Conservation (phyloP, 768 basidiomycete genomes). For the Hydnomerulius pinastri region DNA sequence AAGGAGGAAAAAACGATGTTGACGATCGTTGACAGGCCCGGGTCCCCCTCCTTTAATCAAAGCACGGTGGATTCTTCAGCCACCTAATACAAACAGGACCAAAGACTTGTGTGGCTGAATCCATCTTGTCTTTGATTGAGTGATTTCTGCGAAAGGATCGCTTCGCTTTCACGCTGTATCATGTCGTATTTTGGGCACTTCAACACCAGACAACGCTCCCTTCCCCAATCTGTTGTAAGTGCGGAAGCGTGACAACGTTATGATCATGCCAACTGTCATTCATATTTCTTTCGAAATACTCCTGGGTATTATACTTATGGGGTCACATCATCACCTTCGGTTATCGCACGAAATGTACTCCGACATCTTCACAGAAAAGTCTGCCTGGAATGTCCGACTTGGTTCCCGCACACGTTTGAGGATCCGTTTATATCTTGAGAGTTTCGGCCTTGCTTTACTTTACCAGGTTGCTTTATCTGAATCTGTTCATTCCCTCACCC, state of each 20-base stretch:
- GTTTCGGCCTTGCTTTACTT: neutral
- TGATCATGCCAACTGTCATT: too few species aligned
- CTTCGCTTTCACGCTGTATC: too few species aligned
- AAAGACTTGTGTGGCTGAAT: constrained; percentile 10
- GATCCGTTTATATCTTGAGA: neutral
- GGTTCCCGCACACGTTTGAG: neutral
- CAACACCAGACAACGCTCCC: too few species aligned
- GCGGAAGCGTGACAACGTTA: too few species aligned
- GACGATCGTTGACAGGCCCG: constrained; percentile 51
- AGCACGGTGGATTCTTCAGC: constrained; percentile 21
- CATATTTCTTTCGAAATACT: too few species aligned
- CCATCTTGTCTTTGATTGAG: too few species aligned
- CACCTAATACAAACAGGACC: constrained; percentile 25
- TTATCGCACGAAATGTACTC: neutral
- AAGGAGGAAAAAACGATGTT: constrained; percentile 42
- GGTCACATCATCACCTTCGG: too few species aligned
- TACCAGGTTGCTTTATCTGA: neutral
- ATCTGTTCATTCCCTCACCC: neutral
- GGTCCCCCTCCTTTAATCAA: constrained; percentile 30
- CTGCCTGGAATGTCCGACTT: neutral
- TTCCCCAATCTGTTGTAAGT: too few species aligned
- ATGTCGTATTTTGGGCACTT: too few species aligned
- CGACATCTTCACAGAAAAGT: neutral
- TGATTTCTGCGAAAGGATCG: constrained; percentile 34
- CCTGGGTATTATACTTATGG: too few species aligned